A percentile compares a stretch with the other conserved stretches of the same genome.
These are phyloP conservation scores for Serendipita sp. DNA, from an alignment of 768 basidiomycete species.

Conservation along the genomic window DNA sequence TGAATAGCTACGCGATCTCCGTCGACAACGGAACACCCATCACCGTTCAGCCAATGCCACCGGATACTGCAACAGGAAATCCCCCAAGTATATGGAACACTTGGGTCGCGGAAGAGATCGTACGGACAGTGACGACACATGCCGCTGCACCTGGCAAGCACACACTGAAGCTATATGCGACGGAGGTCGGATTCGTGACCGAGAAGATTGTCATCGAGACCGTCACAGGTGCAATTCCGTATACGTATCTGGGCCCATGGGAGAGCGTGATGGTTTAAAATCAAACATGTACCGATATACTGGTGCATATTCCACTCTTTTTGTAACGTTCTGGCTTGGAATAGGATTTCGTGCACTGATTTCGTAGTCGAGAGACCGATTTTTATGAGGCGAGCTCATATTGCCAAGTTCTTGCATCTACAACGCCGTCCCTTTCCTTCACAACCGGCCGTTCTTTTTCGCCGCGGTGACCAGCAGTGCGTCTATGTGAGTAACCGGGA, in stretches of 20 bases:
- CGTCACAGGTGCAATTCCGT: conserved; percentile 41
- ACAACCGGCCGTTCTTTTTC: conserved; percentile 39
- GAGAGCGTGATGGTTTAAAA: conserved; percentile 28
- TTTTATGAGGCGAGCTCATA: conserved; percentile 36
- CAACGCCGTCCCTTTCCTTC: conserved; percentile 26
- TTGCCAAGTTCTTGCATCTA: conserved; percentile 72
- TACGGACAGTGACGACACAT: conserved; percentile 25
- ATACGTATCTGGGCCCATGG: conserved; percentile 49
- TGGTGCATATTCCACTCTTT: no score
- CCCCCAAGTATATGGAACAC: conserved; percentile 37
- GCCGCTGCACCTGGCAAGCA: conserved; percentile 36
- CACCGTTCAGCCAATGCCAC: conserved; percentile 16
- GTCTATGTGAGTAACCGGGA: conserved; percentile 82
- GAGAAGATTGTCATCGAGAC: conserved; percentile 44
- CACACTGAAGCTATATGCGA: conserved; percentile 37
- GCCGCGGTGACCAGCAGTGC: conserved; percentile 70
- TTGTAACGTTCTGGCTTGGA: no score
- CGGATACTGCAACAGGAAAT: conserved; percentile 29
- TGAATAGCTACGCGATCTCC: conserved; percentile 36
- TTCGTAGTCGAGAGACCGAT: neutral
- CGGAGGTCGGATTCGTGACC: conserved; percentile 43
- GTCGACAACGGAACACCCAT: conserved; percentile 29
- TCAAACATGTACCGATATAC: neutral
- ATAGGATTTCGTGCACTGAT: neutral
- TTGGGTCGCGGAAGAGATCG: conserved; percentile 39